phyloP scores from a whole-genome alignment of 768 basidiomycete species.

The Lentinula sp. region DNA sequence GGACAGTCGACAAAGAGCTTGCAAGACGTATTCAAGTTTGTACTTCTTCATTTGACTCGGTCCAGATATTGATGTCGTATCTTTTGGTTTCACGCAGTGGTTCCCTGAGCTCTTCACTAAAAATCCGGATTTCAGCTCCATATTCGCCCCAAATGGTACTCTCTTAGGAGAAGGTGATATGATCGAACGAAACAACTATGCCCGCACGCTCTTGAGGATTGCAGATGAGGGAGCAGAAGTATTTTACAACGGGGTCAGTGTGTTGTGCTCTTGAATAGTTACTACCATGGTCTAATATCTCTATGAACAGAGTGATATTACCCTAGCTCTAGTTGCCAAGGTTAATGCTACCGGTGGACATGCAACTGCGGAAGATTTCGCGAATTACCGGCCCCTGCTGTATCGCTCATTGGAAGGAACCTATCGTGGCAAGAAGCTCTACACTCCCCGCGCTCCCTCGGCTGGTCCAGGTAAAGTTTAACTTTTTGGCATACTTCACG shows the following conservation, averaged over 20 bases:
- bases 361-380: constrained; percentile 49
- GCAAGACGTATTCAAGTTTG: constrained; percentile 48
- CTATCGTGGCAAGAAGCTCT: constrained; percentile 54
- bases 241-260: constrained; percentile 44
- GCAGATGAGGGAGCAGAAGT: constrained; percentile 52
- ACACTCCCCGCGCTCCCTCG: constrained; percentile 59
- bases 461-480: constrained; percentile 33
- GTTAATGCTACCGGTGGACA: constrained; percentile 53
- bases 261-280: neutral
- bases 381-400: constrained; percentile 42
- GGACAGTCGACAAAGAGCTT: constrained; percentile 54
- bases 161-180: constrained; percentile 50
- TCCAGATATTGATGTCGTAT: no score
- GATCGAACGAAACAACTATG: constrained; percentile 49
- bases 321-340: constrained; percentile 48
- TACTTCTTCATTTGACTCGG: neutral
- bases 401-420: constrained; percentile 50
- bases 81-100: neutral
- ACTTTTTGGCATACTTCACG: neutral
- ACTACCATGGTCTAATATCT: constrained; percentile 6
- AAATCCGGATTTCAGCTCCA: constrained; percentile 41
- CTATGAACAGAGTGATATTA: constrained; percentile 41
- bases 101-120: constrained; percentile 27
- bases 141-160: constrained; percentile 53
- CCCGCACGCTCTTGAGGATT: constrained; percentile 49